Percentiles rank a stretch among this genome's conserved stretches.
phyloP scores from a whole-genome alignment of 345 rosid species.

The Melaleuca alternifolia region DNA sequence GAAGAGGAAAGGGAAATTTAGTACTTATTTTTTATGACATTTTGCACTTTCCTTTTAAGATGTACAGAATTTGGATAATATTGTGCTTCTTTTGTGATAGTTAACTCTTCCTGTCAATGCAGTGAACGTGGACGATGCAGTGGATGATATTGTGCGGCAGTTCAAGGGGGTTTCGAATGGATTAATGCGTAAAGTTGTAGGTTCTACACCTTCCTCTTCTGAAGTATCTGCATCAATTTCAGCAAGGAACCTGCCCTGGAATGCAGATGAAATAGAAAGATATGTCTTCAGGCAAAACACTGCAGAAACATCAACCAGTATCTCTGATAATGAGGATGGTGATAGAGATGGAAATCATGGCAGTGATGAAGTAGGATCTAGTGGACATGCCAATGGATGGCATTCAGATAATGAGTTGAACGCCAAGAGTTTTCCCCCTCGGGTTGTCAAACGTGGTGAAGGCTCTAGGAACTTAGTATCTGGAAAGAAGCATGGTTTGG shows the following conservation, averaged over 20 bases:
- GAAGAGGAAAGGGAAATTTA: not conserved
- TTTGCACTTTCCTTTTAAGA: not conserved
- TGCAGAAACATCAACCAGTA: constrained; percentile 42
- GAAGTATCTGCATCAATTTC: constrained; percentile 21
- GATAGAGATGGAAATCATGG: constrained; percentile 32
- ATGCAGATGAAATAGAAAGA: constrained; percentile 43
- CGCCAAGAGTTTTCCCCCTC: constrained; percentile 38
- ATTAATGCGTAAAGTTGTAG: constrained; percentile 68
- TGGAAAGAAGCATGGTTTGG: constrained; percentile 20
- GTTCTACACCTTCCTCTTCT: constrained; percentile 32
- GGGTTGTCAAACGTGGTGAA: constrained; percentile 30
- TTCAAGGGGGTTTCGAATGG: constrained; percentile 92
- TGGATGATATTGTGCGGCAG: constrained; percentile 91
- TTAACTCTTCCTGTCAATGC: constrained; percentile 2
- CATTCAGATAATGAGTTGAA: constrained; percentile 82
- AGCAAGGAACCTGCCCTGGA: constrained; percentile 47
- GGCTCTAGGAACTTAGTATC: constrained; percentile 22
- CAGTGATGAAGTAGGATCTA: constrained; percentile 35
- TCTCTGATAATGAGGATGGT: constrained; percentile 62
- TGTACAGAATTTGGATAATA: not conserved
- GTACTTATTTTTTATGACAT: not conserved
- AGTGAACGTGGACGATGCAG: constrained; percentile 98
- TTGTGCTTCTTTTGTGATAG: not conserved
- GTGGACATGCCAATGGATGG: constrained; percentile 41
- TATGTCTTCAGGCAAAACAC: constrained; percentile 28